Conservation (phyloP, 148 eudicot species). For the Rhododendron simsii region DNA sequence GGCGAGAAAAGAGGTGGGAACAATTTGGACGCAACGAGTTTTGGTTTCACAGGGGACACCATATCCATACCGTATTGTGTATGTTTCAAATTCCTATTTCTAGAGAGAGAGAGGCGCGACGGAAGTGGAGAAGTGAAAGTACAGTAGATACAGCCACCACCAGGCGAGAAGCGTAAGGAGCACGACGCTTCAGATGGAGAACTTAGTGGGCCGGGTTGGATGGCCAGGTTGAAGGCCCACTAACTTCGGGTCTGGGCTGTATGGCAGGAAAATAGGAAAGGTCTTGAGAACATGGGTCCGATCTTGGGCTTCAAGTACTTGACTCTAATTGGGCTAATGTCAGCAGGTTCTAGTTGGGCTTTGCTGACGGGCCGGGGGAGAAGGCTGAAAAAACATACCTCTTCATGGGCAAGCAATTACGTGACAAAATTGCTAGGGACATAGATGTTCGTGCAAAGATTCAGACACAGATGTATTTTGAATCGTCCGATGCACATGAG, state of each 20-base stretch:
- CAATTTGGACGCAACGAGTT: constrained; percentile 13
- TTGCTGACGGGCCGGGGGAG: not conserved
- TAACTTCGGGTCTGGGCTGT: not conserved
- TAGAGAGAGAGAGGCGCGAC: not conserved
- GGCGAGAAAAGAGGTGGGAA: constrained; percentile 1
- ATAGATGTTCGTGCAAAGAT: too few relatives aligned
- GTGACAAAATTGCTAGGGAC: too few relatives aligned
- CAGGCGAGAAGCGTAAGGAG: not conserved
- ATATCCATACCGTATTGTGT: constrained; percentile 12
- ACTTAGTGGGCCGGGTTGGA: too few relatives aligned
- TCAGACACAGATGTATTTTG: not conserved
- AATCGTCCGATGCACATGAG: not conserved
- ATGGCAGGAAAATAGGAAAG: not conserved
- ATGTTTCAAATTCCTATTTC: not conserved
- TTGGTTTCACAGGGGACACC: constrained; percentile 22
- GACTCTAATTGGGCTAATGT: not conserved
- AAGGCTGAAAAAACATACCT: not conserved
- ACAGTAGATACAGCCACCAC: not conserved
- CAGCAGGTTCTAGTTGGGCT: not conserved
- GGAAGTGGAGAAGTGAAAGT: not conserved
- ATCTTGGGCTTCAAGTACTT: not conserved
- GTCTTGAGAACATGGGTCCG: not conserved
- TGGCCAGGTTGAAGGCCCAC: not conserved
- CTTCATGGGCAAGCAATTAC: too few relatives aligned
- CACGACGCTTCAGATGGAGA: not conserved